These are phyloP conservation scores for Conticribra weissflogii DNA, from an alignment of 108 stramenopile genomes.

Conservation along the genomic window DNA sequence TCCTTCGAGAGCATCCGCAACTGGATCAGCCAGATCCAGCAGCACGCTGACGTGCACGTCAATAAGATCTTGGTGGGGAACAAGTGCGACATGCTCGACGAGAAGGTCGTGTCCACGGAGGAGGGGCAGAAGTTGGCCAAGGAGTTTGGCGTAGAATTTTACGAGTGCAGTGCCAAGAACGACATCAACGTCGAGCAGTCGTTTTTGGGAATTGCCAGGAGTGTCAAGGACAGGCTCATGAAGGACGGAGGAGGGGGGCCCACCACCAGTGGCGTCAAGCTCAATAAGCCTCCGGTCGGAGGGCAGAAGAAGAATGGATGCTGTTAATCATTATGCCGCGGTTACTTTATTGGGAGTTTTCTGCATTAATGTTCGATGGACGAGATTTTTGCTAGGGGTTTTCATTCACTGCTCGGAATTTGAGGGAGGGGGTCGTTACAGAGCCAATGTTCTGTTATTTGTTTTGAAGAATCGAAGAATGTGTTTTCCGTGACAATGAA, in stretches of 20 bases:
- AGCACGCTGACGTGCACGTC: constrained; percentile 96
- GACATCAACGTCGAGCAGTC: constrained; percentile 91
- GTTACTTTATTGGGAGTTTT: not conserved
- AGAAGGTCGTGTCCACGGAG: constrained; percentile 93
- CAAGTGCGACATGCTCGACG: constrained; percentile 98
- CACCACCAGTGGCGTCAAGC: constrained; percentile 34
- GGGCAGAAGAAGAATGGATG: constrained; percentile 39
- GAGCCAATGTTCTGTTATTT: not conserved
- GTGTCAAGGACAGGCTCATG: constrained; percentile 85
- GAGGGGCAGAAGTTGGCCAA: constrained; percentile 93
- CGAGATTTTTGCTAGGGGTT: not conserved
- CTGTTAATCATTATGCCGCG: constrained; percentile 12
- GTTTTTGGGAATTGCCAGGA: constrained; percentile 82
- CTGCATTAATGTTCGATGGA: not conserved
- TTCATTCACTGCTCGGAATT: too few relatives aligned
- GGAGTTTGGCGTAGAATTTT: constrained; percentile 96
- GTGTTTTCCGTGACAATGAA: too few relatives aligned
- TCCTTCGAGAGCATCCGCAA: constrained; percentile 97
- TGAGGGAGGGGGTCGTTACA: not conserved
- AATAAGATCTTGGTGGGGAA: constrained; percentile 98
- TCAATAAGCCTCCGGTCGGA: constrained; percentile 44
- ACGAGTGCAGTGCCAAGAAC: constrained; percentile 97
- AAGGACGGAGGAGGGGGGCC: constrained; percentile 85
- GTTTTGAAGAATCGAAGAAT: too few relatives aligned
- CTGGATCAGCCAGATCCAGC: constrained; percentile 98